A percentile compares a stretch with the other conserved stretches of the same genome.
Evolutionary conservation across 2,329 filamentous ascomycete species (phyloP).

Genomic region (Shiraia sp.): DNA sequence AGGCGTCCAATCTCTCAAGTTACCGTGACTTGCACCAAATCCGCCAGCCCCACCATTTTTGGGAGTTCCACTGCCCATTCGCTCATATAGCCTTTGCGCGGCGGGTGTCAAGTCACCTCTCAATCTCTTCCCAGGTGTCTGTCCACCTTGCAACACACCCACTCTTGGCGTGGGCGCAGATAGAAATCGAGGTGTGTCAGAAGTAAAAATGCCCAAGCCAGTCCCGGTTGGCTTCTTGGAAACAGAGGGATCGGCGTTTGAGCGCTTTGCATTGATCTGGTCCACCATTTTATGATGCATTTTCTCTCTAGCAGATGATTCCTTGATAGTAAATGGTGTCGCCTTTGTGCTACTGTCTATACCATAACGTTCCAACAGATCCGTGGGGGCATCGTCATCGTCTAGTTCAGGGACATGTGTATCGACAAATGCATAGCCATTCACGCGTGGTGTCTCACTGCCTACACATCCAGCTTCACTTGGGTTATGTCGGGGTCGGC

Average conservation of each 20-base stretch:
- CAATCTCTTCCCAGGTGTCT: constrained; percentile 50
- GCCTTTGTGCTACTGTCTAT: constrained; percentile 17
- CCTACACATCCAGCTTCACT: constrained; percentile 66
- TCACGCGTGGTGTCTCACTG: constrained; percentile 83
- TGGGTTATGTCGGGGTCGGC: constrained; percentile 65
- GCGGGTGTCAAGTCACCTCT: constrained; percentile 70
- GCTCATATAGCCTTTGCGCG: constrained; percentile 58
- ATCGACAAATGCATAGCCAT: constrained; percentile 93
- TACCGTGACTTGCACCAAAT: constrained; percentile 16
- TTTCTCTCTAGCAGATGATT: constrained; percentile 75
- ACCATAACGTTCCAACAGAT: constrained; percentile 52
- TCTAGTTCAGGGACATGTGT: constrained; percentile 79
- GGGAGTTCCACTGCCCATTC: constrained; percentile 43
- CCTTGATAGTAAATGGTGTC: constrained; percentile 71
- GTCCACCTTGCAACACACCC: constrained; percentile 56
- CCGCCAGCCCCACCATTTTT: constrained; percentile 16
- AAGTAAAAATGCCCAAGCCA: constrained; percentile 31
- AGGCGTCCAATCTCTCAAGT: constrained; percentile 34
- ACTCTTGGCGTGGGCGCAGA: constrained; percentile 76
- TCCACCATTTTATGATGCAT: constrained; percentile 73
- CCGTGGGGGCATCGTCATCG: constrained; percentile 43
- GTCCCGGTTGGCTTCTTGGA: constrained; percentile 12
- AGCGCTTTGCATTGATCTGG: constrained; percentile 20
- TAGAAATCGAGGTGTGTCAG: constrained; percentile 64
- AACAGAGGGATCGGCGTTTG: neutral